Evolutionary conservation across 2,329 filamentous ascomycete genomes (phyloP).

Genomic region (Alternaria rosae): DNA sequence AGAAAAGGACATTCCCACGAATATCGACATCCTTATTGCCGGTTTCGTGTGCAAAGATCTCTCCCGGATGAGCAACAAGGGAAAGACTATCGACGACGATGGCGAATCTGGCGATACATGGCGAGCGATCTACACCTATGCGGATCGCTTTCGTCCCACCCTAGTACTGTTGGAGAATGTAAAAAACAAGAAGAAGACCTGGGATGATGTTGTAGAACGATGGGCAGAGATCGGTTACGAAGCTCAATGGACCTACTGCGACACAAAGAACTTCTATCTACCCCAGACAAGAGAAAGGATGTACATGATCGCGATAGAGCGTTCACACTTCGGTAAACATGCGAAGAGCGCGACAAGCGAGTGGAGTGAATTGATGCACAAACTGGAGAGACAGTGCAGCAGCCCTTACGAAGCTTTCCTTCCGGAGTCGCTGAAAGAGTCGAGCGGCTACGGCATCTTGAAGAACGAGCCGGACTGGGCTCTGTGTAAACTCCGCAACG

Average conservation of each 20-base stretch:
- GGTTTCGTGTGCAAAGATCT: slow-evolving; percentile 81
- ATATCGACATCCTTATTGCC: slow-evolving; percentile 71
- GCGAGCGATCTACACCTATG: slow-evolving; percentile 66
- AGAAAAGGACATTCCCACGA: slow-evolving; percentile 61
- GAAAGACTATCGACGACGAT: slow-evolving; percentile 59
- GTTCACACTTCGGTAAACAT: slow-evolving; percentile 22
- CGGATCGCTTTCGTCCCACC: slow-evolving; percentile 62
- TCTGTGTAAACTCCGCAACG: slow-evolving; percentile 67
- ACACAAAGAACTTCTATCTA: slow-evolving; percentile 76
- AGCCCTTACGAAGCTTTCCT: slow-evolving; percentile 69
- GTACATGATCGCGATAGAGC: slow-evolving; percentile 57
- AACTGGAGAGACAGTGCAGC: slow-evolving; percentile 65
- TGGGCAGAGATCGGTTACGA: slow-evolving; percentile 65
- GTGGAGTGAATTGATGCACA: slow-evolving; percentile 58
- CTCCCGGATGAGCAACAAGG: slow-evolving; percentile 68
- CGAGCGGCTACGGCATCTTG: slow-evolving; percentile 49
- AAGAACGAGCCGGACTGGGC: slow-evolving; percentile 59
- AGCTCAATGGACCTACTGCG: slow-evolving; percentile 59
- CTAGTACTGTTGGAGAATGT: slow-evolving; percentile 80
- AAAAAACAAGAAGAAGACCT: slow-evolving; percentile 59
- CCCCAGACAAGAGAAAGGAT: slow-evolving; percentile 67
- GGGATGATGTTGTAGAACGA: slow-evolving; percentile 58
- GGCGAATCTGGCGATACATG: slow-evolving; percentile 74
- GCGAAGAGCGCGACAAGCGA: slow-evolving; percentile 17
- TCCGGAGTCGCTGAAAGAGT: slow-evolving; percentile 61